Conservation (phyloP, 2,329 filamentous ascomycete species). For the Orbilia oligospora region DNA sequence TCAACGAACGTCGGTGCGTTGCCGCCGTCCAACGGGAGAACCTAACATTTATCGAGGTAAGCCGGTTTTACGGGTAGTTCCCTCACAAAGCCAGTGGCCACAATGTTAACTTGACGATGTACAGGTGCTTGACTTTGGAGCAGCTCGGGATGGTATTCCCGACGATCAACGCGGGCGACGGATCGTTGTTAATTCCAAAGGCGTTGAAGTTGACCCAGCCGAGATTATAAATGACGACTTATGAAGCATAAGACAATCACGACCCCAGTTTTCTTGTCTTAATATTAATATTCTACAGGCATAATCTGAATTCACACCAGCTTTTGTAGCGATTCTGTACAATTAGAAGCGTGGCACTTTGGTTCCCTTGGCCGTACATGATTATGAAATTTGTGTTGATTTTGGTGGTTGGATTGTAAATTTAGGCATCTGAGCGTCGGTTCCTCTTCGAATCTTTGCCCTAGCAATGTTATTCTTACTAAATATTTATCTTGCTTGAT, state of each 20-base stretch:
- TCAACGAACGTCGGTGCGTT: slow-evolving; percentile 94
- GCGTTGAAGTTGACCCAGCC: slow-evolving; percentile 61
- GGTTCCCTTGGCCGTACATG: slow-evolving; percentile 4
- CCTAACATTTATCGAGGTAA: slow-evolving; percentile 94
- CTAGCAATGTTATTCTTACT: neutral
- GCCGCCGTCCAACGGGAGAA: slow-evolving; percentile 94
- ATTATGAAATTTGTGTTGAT: slow-evolving; percentile 18
- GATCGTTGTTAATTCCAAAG: slow-evolving; percentile 74
- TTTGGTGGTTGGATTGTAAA: slow-evolving; percentile 9
- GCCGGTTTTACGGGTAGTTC: slow-evolving; percentile 64
- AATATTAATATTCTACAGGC: neutral
- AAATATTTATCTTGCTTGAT: too few species aligned
- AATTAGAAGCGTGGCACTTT: slow-evolving; percentile 21
- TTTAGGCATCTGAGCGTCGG: slow-evolving; percentile 12
- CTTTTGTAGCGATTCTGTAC: slow-evolving; percentile 25
- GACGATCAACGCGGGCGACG: slow-evolving; percentile 83
- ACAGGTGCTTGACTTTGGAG: slow-evolving; percentile 97
- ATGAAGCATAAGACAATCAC: slow-evolving; percentile 8
- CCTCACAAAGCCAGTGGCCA: neutral
- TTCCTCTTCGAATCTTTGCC: neutral
- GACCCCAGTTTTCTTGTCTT: neutral
- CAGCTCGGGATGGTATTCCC: slow-evolving; percentile 87
- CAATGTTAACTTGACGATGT: slow-evolving; percentile 12
- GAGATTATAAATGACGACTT: slow-evolving; percentile 57
- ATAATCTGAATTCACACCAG: neutral